phyloP scores from a whole-genome alignment of 768 basidiomycete species.

The Xanthoconium stramineum region DNA sequence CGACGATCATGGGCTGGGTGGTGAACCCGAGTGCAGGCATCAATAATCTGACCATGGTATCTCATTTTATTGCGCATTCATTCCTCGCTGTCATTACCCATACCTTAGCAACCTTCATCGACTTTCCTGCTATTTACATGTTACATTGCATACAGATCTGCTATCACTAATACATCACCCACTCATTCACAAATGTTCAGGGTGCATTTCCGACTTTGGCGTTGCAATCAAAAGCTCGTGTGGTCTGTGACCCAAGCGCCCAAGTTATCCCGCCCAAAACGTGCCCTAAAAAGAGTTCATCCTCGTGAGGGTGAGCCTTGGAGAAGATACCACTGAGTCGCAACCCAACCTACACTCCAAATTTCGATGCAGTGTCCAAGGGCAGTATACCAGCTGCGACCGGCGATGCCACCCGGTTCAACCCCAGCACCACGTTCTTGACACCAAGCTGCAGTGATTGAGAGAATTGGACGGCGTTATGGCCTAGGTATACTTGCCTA shows the following conservation, averaged over 20 bases:
- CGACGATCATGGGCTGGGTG: slow-evolving; percentile 36
- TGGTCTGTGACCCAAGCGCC: slow-evolving; percentile 69
- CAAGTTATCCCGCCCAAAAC: slow-evolving; percentile 74
- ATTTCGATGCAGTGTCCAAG: slow-evolving; percentile 79
- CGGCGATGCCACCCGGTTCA: slow-evolving; percentile 45
- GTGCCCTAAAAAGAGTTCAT: slow-evolving; percentile 67
- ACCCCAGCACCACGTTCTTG: slow-evolving; percentile 73
- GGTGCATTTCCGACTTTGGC: slow-evolving; percentile 56
- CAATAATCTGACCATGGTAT: slow-evolving; percentile 39
- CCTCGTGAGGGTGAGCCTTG: slow-evolving; percentile 35
- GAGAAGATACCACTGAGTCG: neutral
- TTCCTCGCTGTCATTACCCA: slow-evolving; percentile 10
- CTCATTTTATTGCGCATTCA: slow-evolving; percentile 8
- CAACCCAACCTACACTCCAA: slow-evolving; percentile 53
- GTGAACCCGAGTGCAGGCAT: slow-evolving; percentile 58
- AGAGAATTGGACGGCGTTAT: slow-evolving; percentile 1
- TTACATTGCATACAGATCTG: slow-evolving; percentile 27
- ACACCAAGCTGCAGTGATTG: slow-evolving; percentile 65
- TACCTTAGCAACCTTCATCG: slow-evolving; percentile 16
- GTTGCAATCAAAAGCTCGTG: slow-evolving; percentile 57
- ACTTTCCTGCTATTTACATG: slow-evolving; percentile 26
- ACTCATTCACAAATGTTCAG: slow-evolving; percentile 9
- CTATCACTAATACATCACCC: slow-evolving; percentile 20
- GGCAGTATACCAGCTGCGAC: slow-evolving; percentile 82
- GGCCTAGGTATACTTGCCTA: slow-evolving; percentile 42